Conservation (phyloP, 1,284 basidiomycete genomes). For the Cryptococcus sp. region DNA sequence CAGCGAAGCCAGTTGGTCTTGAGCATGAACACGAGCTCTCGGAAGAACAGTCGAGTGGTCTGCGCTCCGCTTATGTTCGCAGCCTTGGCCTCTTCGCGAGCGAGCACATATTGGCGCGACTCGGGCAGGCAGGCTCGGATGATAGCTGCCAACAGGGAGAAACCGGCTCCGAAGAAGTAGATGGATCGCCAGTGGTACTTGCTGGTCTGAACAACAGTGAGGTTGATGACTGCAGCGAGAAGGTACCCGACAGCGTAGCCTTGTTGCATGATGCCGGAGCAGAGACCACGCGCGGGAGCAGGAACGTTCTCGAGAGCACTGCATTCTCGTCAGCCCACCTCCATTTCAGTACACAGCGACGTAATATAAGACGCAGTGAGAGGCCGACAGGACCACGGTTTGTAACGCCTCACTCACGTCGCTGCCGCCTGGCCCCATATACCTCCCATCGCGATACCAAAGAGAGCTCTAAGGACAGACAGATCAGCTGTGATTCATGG, state of each 20-base stretch:
- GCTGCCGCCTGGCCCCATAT: slow-evolving; percentile 54
- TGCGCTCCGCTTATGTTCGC: slow-evolving; percentile 44
- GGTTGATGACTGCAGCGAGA: slow-evolving; percentile 69
- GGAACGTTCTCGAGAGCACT: slow-evolving; percentile 84
- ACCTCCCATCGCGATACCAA: slow-evolving; percentile 80
- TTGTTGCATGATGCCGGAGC: slow-evolving; percentile 80
- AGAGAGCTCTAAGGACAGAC: slow-evolving; percentile 61
- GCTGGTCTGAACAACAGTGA: slow-evolving; percentile 55
- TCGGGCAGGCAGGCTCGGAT: slow-evolving; percentile 77
- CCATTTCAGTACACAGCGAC: background rate
- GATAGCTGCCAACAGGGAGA: slow-evolving; percentile 72
- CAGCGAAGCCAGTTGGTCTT: slow-evolving; percentile 77
- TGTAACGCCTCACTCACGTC: slow-evolving; percentile 20
- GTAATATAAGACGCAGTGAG: no score
- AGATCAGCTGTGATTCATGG: background rate
- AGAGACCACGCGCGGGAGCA: slow-evolving; percentile 79
- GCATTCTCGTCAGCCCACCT: background rate
- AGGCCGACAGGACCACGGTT: background rate
- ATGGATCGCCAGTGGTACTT: slow-evolving; percentile 56
- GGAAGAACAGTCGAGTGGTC: slow-evolving; percentile 72
- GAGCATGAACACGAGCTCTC: slow-evolving; percentile 71
- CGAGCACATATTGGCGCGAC: slow-evolving; percentile 66
- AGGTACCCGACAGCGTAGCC: slow-evolving; percentile 66
- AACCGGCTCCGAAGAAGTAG: slow-evolving; percentile 63
- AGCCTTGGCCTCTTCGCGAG: slow-evolving; percentile 51